Conservation (phyloP, 176 grass and related monocot genomes). For the Hyparrhenia diplandra region DNA sequence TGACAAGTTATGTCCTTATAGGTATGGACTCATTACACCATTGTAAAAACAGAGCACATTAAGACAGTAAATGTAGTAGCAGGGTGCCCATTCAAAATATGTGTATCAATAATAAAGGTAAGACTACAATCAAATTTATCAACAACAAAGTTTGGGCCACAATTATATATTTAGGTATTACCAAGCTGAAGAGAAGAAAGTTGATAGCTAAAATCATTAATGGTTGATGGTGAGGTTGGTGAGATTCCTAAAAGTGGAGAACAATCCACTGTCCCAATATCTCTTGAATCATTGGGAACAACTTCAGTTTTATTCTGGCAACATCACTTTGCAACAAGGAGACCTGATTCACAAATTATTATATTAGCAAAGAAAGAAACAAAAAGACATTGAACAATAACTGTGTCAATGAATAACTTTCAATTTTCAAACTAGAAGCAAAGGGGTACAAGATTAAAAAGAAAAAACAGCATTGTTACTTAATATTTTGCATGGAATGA, state of each 20-base stretch:
- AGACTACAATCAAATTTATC: slow-evolving; percentile 6
- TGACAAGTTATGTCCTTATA: not conserved
- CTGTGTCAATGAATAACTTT: slow-evolving; percentile 11
- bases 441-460: slow-evolving; percentile 8
- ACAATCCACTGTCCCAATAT: slow-evolving; percentile 79
- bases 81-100: slow-evolving; percentile 5
- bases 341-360: slow-evolving; percentile 57
- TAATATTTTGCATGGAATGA: not conserved
- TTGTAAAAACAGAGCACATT: not conserved
- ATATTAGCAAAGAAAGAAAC: not conserved
- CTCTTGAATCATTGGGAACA: slow-evolving; percentile 72
- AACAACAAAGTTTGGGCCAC: slow-evolving; percentile 1
- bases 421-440: slow-evolving; percentile 2
- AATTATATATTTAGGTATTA: slow-evolving; percentile 26
- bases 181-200: slow-evolving; percentile 91
- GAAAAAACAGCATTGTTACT: not conserved
- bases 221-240: slow-evolving; percentile 55
- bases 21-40: not conserved
- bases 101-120: not conserved
- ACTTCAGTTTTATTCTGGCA: slow-evolving; percentile 61
- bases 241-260: slow-evolving; percentile 79
- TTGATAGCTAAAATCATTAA: slow-evolving; percentile 88
- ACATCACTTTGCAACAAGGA: slow-evolving; percentile 69
- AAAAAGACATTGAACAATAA: slow-evolving; percentile 8
- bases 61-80: not conserved